phyloP scores from a whole-genome alignment of 768 basidiomycete species.

The Aureoboletus auriporus region DNA sequence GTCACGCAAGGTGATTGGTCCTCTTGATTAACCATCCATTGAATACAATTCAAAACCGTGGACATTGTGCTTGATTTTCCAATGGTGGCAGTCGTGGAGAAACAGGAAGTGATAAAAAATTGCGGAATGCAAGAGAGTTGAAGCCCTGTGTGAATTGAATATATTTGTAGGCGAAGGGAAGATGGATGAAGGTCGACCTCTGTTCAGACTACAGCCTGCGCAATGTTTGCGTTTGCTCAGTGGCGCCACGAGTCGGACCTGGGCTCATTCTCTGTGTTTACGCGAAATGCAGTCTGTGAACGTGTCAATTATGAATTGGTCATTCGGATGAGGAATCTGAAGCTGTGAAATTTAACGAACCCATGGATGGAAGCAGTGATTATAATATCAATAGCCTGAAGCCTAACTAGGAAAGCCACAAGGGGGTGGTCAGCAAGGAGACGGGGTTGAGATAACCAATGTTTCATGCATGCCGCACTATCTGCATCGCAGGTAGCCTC shows the following conservation, averaged over 20 bases:
- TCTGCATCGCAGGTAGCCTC: too few relatives aligned
- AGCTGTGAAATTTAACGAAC: too few relatives aligned
- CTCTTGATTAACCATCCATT: slow-evolving; percentile 9
- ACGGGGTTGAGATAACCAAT: too few relatives aligned
- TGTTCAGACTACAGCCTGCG: background rate
- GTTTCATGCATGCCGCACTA: too few relatives aligned
- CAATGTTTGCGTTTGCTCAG: background rate
- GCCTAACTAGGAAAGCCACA: too few relatives aligned
- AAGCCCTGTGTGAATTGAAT: too few relatives aligned
- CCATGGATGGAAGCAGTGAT: too few relatives aligned
- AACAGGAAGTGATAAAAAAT: background rate
- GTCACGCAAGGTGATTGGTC: slow-evolving; percentile 12
- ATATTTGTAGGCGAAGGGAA: background rate
- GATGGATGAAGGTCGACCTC: background rate
- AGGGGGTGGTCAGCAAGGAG: too few relatives aligned
- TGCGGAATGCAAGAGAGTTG: background rate
- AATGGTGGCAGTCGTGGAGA: background rate
- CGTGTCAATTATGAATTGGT: too few relatives aligned
- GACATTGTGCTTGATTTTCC: slow-evolving; percentile 2
- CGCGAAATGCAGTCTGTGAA: too few relatives aligned
- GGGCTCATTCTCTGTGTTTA: background rate
- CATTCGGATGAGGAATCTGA: too few relatives aligned
- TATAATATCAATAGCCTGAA: too few relatives aligned
- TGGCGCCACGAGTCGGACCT: background rate
- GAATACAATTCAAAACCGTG: slow-evolving; percentile 7